phyloP scores from a whole-genome alignment of 225 moss, liverwort and hornwort genomes.

The Marchantia polymorpha region DNA sequence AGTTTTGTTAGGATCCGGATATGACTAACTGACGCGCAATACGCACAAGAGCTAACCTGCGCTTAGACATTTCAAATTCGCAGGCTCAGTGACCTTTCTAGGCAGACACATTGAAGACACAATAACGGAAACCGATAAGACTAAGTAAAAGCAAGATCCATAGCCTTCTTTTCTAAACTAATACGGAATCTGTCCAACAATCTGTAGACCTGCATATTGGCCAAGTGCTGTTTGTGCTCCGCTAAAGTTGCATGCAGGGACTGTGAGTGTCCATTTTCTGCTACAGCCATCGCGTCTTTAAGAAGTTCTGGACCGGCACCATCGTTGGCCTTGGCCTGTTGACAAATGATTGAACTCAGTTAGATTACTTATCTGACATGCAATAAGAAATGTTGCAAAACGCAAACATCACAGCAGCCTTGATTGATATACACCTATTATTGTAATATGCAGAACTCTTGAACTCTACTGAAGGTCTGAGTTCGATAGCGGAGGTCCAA shows the following conservation, averaged over 20 bases:
- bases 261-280: constrained; percentile 76
- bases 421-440: background rate
- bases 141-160: background rate
- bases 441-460: background rate
- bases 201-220: constrained; percentile 68
- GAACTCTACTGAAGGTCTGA: background rate
- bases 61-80: background rate
- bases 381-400: background rate
- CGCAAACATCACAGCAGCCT: background rate
- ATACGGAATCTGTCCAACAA: background rate
- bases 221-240: constrained; percentile 87
- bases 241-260: constrained; percentile 72
- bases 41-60: background rate
- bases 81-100: background rate
- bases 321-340: constrained; percentile 84
- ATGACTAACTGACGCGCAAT: background rate
- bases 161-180: too few species aligned
- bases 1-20: background rate
- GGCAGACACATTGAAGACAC: background rate
- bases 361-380: background rate
- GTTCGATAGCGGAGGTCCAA: background rate
- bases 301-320: constrained; percentile 89
- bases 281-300: constrained; percentile 53
- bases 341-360: background rate
- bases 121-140: background rate